Conservation (phyloP, 169 alveolate species). For the Cryptosporidium sp. region DNA sequence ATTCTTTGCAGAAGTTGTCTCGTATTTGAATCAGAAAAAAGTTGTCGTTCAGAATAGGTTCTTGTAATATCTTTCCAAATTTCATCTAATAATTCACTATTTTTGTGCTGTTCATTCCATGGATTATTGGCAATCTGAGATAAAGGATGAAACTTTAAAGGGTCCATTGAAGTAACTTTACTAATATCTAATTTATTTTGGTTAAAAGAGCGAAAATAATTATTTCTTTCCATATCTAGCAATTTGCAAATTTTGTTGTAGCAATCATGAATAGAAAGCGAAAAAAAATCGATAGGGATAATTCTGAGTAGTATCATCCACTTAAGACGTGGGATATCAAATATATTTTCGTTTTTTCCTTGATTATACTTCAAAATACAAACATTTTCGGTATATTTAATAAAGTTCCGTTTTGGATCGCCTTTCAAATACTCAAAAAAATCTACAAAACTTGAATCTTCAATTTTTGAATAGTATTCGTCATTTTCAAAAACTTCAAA, state of each 20-base stretch:
- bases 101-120: conserved; percentile 78
- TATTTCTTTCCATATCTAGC: conserved; percentile 2
- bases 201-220: conserved; percentile 20
- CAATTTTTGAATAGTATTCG: conserved; percentile 27
- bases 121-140: conserved; percentile 75
- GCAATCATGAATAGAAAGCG: conserved; percentile 11
- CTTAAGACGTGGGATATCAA: conserved; percentile 50
- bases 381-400: conserved; percentile 42
- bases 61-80: conserved; percentile 82
- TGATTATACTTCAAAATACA: conserved; percentile 4
- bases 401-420: conserved; percentile 39
- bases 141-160: conserved; percentile 65
- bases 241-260: not conserved
- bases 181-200: conserved; percentile 27
- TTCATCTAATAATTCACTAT: conserved; percentile 78
- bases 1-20: conserved; percentile 83
- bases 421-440: conserved; percentile 26
- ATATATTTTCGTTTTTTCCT: not conserved
- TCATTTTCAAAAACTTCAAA: conserved; percentile 54
- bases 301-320: conserved; percentile 52
- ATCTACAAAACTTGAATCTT: not conserved
- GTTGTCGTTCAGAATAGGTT: conserved; percentile 81
- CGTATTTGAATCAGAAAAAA: conserved; percentile 82
- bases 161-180: conserved; percentile 66
- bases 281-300: conserved; percentile 25